Evolutionary conservation across 2,329 filamentous ascomycete species (phyloP).

Genomic region (Calonectria pseudoturangicola): DNA sequence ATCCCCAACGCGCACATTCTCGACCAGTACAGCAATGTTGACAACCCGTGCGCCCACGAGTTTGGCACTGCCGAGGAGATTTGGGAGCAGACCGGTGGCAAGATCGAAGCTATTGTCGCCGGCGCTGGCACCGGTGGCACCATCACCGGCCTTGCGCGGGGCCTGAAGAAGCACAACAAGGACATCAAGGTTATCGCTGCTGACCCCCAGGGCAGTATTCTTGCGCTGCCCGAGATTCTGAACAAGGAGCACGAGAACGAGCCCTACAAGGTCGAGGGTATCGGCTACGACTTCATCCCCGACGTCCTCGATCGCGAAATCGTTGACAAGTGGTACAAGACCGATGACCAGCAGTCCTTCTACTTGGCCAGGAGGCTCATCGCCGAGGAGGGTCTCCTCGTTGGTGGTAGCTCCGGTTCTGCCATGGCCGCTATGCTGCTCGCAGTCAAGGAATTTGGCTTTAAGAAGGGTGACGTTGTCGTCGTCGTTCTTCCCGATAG

Average conservation of each 20-base stretch:
- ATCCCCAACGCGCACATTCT: conserved; percentile 97
- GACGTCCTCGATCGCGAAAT: conserved; percentile 88
- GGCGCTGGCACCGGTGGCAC: conserved; percentile 97
- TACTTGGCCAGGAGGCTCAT: conserved; percentile 92
- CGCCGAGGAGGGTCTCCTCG: conserved; percentile 93
- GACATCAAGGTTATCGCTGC: conserved; percentile 93
- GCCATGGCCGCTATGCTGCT: conserved; percentile 89
- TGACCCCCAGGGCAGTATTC: conserved; percentile 92
- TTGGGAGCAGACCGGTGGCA: conserved; percentile 91
- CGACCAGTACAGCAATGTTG: conserved; percentile 93
- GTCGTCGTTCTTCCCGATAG: conserved; percentile 96
- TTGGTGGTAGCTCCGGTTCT: conserved; percentile 94
- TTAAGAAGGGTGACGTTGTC: conserved; percentile 88
- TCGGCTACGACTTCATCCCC: conserved; percentile 98
- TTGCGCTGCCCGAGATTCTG: conserved; percentile 86
- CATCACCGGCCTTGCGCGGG: conserved; percentile 90
- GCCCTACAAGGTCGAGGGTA: conserved; percentile 97
- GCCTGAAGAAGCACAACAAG: conserved; percentile 90
- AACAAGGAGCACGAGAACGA: conserved; percentile 89
- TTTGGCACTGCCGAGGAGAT: conserved; percentile 96
- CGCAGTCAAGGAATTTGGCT: conserved; percentile 84
- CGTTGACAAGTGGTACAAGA: conserved; percentile 99
- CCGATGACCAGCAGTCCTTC: conserved; percentile 93
- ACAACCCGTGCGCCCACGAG: conserved; percentile 97
- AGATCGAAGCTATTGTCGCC: conserved; percentile 88